These are phyloP conservation scores for Microcera coccophila DNA, from an alignment of 2,329 filamentous ascomycete genomes.

Conservation along the genomic window DNA sequence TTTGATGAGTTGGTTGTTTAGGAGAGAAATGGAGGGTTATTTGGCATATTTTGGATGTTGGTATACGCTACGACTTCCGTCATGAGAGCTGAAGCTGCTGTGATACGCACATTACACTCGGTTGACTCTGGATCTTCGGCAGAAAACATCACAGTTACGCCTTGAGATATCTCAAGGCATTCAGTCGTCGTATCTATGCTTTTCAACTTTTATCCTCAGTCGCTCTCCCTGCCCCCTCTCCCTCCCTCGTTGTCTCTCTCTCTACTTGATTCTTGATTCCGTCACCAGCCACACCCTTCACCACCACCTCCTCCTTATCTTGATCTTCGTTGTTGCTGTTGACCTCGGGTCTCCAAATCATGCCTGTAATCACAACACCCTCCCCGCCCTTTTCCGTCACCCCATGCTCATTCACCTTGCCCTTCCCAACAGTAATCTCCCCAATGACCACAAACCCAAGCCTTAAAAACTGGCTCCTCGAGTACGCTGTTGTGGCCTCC, in stretches of 20 bases:
- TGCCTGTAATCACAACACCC: constrained; percentile 7
- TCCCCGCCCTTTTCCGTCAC: constrained; percentile 8
- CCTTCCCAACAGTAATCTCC: constrained; percentile 10
- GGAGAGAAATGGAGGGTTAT: no score
- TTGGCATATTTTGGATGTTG: no score
- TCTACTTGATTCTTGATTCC: no score
- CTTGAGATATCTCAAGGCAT: no score
- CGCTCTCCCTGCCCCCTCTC: background rate
- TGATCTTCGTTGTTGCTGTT: background rate
- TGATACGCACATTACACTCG: no score
- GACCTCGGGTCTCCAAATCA: constrained; percentile 14
- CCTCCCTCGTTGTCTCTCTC: background rate
- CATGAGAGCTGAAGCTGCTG: no score
- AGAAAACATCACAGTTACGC: no score
- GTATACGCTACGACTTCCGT: no score
- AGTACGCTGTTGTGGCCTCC: constrained; percentile 10
- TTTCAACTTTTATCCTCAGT: background rate
- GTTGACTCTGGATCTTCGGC: no score
- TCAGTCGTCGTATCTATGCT: no score
- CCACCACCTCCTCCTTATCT: background rate
- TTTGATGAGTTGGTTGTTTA: constrained; percentile 12
- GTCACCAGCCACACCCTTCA: no score
- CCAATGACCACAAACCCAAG: constrained; percentile 9
- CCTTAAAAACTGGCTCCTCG: constrained; percentile 7
- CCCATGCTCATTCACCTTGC: constrained; percentile 5